A percentile compares a stretch with the other conserved stretches of the same genome.
These are phyloP conservation scores for Daldinia childiae DNA, from an alignment of 495 filamentous ascomycete species.

Conservation along the genomic window DNA sequence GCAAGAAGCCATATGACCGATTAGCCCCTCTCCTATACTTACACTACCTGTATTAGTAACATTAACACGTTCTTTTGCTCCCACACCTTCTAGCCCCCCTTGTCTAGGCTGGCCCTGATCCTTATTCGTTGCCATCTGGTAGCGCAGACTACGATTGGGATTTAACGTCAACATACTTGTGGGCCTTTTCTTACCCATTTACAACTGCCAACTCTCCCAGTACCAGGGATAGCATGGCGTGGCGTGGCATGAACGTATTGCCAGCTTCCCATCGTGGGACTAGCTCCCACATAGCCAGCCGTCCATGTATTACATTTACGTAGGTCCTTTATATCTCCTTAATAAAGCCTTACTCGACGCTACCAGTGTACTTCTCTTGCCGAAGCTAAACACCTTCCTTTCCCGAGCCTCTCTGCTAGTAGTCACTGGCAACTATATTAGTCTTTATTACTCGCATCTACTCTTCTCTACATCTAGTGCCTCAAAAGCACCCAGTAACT, in stretches of 20 bases:
- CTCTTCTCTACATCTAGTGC: not conserved
- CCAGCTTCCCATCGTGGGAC: constrained; percentile 40
- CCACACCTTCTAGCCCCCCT: constrained; percentile 27
- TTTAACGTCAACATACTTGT: constrained; percentile 38
- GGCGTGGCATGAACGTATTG: constrained; percentile 38
- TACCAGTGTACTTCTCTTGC: constrained; percentile 25
- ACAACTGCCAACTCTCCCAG: constrained; percentile 34
- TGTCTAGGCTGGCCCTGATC: constrained; percentile 20
- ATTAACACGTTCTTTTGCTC: constrained; percentile 15
- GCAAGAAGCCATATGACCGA: constrained; percentile 25
- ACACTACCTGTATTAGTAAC: constrained; percentile 20
- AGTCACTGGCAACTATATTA: not conserved
- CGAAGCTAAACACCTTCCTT: constrained; percentile 11
- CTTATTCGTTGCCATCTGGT: constrained; percentile 34
- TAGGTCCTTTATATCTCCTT: constrained; percentile 33
- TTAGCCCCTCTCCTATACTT: constrained; percentile 24
- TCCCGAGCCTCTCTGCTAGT: constrained; percentile 4
- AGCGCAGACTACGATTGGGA: constrained; percentile 28
- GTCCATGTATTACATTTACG: constrained; percentile 29
- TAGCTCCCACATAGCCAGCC: constrained; percentile 27
- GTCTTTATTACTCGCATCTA: constrained; percentile 6
- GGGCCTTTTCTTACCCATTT: constrained; percentile 34
- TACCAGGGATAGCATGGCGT: constrained; percentile 35
- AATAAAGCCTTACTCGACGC: constrained; percentile 20
- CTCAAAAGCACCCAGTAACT: constrained; percentile 20